A percentile compares a stretch with the other conserved stretches of the same genome.
phyloP scores from a whole-genome alignment of 768 basidiomycete species.

The Trichaptum fuscoviolaceum region DNA sequence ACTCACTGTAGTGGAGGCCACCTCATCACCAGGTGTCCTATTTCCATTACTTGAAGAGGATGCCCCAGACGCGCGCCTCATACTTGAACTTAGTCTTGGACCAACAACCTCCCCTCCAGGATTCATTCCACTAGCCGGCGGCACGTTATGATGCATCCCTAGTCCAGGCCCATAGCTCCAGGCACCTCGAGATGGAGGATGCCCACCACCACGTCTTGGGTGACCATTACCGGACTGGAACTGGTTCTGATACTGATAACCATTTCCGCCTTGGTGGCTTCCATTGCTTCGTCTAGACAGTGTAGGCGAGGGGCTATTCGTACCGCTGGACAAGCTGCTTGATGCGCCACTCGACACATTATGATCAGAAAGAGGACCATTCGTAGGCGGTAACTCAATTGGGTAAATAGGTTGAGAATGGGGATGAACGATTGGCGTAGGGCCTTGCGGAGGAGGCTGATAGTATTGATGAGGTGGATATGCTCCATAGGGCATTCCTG shows the following conservation, averaged over 20 bases:
- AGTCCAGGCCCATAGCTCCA: slow-evolving; percentile 72
- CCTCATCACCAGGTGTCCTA: slow-evolving; percentile 68
- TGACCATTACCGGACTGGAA: slow-evolving; percentile 27
- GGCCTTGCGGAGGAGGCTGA: slow-evolving; percentile 21
- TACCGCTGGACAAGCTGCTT: slow-evolving; percentile 15
- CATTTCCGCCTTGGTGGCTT: slow-evolving; percentile 22
- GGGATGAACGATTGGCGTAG: slow-evolving; percentile 19
- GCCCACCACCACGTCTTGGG: slow-evolving; percentile 24
- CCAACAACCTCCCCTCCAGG: slow-evolving; percentile 48
- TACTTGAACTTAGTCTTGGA: slow-evolving; percentile 51
- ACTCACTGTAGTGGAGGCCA: slow-evolving; percentile 72
- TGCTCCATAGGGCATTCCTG: slow-evolving; percentile 28
- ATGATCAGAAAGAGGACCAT: slow-evolving; percentile 9
- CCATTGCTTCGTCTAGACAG: slow-evolving; percentile 20
- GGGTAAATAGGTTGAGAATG: slow-evolving; percentile 11
- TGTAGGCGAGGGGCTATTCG: slow-evolving; percentile 16
- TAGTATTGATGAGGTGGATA: slow-evolving; percentile 31
- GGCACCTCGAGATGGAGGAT: slow-evolving; percentile 41
- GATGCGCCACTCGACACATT: slow-evolving; percentile 17
- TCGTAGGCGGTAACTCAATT: neutral
- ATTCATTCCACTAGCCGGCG: slow-evolving; percentile 12
- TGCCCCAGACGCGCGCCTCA: slow-evolving; percentile 45
- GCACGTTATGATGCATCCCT: slow-evolving; percentile 32
- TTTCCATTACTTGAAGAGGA: slow-evolving; percentile 42
- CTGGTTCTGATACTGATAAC: slow-evolving; percentile 25